Conservation (phyloP, 768 basidiomycete species). For the Scleroderma bovista region DNA sequence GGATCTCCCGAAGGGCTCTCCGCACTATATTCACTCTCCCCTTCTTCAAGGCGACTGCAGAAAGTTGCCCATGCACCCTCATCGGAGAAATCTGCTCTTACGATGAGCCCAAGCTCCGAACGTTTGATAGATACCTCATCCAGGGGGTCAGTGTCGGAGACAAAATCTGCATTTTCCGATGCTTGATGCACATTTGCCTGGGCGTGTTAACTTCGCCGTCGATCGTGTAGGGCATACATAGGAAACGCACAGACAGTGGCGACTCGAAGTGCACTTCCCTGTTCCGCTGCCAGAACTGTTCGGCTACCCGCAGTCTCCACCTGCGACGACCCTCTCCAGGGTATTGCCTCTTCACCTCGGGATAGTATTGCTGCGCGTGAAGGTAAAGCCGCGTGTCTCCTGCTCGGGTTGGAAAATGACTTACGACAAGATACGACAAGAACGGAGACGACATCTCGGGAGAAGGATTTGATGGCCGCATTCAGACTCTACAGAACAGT, state of each 20-base stretch:
- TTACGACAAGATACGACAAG: constrained; percentile 14
- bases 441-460: constrained; percentile 18
- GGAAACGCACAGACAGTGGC: background rate
- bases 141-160: constrained; percentile 47
- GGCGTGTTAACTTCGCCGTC: background rate
- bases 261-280: constrained; percentile 9
- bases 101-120: constrained; percentile 51
- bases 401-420: constrained; percentile 1
- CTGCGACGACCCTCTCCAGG: constrained; percentile 52
- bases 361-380: constrained; percentile 35
- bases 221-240: background rate
- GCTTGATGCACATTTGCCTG: constrained; percentile 9
- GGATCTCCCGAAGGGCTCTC: constrained; percentile 15
- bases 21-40: constrained; percentile 51
- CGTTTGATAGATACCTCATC: constrained; percentile 43
- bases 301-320: constrained; percentile 49
- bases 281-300: constrained; percentile 41
- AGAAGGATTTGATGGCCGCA: too few relatives aligned
- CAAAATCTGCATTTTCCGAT: constrained; percentile 19
- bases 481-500: too few relatives aligned
- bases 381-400: background rate
- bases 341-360: constrained; percentile 36
- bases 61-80: constrained; percentile 64
- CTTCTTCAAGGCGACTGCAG: constrained; percentile 40
- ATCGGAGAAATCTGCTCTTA: constrained; percentile 71